A percentile compares a stretch with the other conserved stretches of the same genome.
Conservation (phyloP, 768 basidiomycete species). For the Hebeloma cylindrosporum region DNA sequence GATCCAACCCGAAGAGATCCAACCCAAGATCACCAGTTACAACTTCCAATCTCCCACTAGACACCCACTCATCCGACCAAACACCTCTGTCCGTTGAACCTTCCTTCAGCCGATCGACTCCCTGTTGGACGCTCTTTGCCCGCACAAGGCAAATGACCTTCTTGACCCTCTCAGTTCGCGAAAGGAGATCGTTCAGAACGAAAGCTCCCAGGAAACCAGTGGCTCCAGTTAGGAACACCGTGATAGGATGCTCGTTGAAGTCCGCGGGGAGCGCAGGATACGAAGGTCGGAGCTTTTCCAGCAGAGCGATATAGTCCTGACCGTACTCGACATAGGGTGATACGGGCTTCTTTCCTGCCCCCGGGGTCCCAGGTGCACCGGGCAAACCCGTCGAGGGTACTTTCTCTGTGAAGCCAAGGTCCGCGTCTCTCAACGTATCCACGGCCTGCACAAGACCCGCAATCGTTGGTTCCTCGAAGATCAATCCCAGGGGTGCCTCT, state of each 20-base stretch:
- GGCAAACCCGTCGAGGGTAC: slow-evolving; percentile 10
- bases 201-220: slow-evolving; percentile 98
- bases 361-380: slow-evolving; percentile 3
- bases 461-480: slow-evolving; percentile 91
- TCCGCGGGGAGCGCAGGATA: slow-evolving; percentile 66
- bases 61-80: slow-evolving; percentile 87
- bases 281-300: slow-evolving; percentile 53
- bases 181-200: slow-evolving; percentile 78
- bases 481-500: slow-evolving; percentile 85
- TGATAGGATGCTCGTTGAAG: slow-evolving; percentile 53
- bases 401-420: slow-evolving; percentile 66
- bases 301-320: slow-evolving; percentile 68
- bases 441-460: slow-evolving; percentile 71
- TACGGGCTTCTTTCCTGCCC: slow-evolving; percentile 22
- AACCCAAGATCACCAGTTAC: slow-evolving; percentile 82
- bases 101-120: slow-evolving; percentile 66
- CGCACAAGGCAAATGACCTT: slow-evolving; percentile 95
- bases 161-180: slow-evolving; percentile 56
- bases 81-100: slow-evolving; percentile 76
- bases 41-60: slow-evolving; percentile 66
- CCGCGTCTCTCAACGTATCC: slow-evolving; percentile 71
- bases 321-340: slow-evolving; percentile 65
- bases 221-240: slow-evolving; percentile 93
- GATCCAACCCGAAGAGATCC: slow-evolving; percentile 70
- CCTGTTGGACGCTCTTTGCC: slow-evolving; percentile 60